Conservation (phyloP, 2,329 filamentous ascomycete genomes). For the Pezicula neosporulosa region DNA sequence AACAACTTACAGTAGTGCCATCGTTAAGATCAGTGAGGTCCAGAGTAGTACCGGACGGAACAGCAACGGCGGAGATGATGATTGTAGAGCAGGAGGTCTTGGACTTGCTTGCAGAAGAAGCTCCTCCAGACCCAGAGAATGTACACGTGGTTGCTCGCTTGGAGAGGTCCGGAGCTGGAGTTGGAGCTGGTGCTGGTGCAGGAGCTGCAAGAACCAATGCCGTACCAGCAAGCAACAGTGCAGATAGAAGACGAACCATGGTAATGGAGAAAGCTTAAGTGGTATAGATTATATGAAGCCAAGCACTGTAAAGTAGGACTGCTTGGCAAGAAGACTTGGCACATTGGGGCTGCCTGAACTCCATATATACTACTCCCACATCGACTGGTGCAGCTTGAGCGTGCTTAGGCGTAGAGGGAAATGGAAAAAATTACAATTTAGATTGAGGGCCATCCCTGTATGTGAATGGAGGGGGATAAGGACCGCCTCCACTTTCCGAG, state of each 20-base stretch:
- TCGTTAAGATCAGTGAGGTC: constrained; percentile 49
- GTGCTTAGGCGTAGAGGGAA: too few species aligned
- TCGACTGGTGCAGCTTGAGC: too few species aligned
- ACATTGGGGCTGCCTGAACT: not conserved
- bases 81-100: constrained; percentile 52
- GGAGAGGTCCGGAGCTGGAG: constrained; percentile 8
- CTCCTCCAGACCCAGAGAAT: constrained; percentile 41
- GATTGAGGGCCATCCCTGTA: too few species aligned
- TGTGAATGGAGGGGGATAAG: too few species aligned
- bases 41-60: constrained; percentile 55
- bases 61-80: constrained; percentile 46
- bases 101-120: constrained; percentile 41
- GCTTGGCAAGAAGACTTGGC: not conserved
- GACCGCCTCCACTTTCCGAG: too few species aligned
- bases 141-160: constrained; percentile 41
- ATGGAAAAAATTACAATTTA: too few species aligned
- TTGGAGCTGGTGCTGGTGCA: constrained; percentile 7
- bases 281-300: not conserved
- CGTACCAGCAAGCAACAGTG: not conserved
- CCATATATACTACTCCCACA: too few species aligned
- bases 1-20: constrained; percentile 31
- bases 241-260: not conserved
- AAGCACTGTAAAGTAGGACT: not conserved
- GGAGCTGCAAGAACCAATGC: not conserved
- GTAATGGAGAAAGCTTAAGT: not conserved